Evolutionary conservation across 306 rosid species (phyloP).

Genomic region (Sicyos edulis): DNA sequence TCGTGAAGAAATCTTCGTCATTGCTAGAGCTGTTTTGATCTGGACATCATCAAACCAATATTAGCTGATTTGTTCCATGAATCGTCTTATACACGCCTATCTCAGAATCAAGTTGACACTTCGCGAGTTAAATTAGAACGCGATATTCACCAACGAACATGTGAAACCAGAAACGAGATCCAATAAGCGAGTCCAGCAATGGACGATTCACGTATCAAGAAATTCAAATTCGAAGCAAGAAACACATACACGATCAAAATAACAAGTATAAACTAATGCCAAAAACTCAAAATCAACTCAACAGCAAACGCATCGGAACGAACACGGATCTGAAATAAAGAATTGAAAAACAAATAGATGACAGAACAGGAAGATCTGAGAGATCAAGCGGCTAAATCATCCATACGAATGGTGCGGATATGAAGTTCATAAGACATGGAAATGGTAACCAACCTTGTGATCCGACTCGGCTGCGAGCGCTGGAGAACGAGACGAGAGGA

Average conservation of each 20-base stretch:
- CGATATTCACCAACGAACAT: neutral
- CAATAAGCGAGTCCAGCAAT: neutral
- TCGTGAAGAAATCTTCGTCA: neutral
- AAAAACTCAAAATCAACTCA: neutral
- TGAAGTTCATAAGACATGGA: neutral
- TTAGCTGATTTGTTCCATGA: neutral
- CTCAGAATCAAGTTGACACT: neutral
- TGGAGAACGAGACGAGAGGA: constrained; percentile 29
- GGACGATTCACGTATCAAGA: neutral
- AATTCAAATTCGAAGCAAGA: constrained; percentile 3
- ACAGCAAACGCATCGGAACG: neutral
- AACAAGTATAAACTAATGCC: neutral
- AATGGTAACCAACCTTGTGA: constrained; percentile 57
- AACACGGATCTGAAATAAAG: neutral
- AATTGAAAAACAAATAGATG: neutral
- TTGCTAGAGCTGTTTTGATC: neutral
- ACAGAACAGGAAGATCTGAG: neutral
- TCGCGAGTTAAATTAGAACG: neutral
- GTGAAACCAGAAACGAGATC: neutral
- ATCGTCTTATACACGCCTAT: neutral
- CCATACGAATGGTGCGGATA: neutral
- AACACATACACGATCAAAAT: neutral
- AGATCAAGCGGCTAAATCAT: neutral
- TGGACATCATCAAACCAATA: neutral
- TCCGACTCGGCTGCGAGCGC: constrained; percentile 74